These are phyloP conservation scores for Botrytis porri DNA, from an alignment of 2,329 filamentous ascomycete species.

Conservation along the genomic window DNA sequence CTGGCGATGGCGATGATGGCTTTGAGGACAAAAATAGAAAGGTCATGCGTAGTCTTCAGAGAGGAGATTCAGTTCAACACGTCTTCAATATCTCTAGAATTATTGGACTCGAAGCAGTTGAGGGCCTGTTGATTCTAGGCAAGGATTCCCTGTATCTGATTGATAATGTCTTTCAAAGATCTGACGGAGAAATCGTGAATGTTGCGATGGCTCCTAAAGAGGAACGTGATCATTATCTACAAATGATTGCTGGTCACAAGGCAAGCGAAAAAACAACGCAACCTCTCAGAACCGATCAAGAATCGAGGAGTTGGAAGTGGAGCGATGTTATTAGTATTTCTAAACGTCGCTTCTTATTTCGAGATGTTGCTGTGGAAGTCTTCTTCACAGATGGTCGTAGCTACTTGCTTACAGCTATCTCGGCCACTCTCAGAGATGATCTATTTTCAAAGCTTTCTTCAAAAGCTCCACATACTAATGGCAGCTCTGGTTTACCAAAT, in stretches of 20 bases:
- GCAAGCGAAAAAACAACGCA: slow-evolving; percentile 52
- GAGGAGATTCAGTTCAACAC: slow-evolving; percentile 86
- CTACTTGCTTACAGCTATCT: slow-evolving; percentile 85
- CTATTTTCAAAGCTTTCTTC: slow-evolving; percentile 71
- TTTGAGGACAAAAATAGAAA: slow-evolving; percentile 98
- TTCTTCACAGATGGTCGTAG: slow-evolving; percentile 97
- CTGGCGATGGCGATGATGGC: slow-evolving; percentile 66
- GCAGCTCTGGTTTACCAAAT: slow-evolving; percentile 65
- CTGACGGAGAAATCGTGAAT: slow-evolving; percentile 94
- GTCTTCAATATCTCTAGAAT: slow-evolving; percentile 96
- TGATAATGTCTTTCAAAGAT: slow-evolving; percentile 93
- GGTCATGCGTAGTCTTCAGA: slow-evolving; percentile 89
- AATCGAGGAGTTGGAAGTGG: slow-evolving; percentile 91
- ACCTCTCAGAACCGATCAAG: slow-evolving; percentile 63
- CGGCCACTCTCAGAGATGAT: slow-evolving; percentile 70
- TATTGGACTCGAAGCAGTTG: slow-evolving; percentile 86
- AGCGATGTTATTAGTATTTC: slow-evolving; percentile 91
- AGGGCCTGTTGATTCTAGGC: slow-evolving; percentile 89
- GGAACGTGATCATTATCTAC: slow-evolving; percentile 91
- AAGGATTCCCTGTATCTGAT: slow-evolving; percentile 91
- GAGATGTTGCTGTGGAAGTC: slow-evolving; percentile 93
- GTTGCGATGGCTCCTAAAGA: slow-evolving; percentile 90
- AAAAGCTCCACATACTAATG: slow-evolving; percentile 77
- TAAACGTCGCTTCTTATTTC: slow-evolving; percentile 90
- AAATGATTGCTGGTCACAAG: slow-evolving; percentile 78